These are phyloP conservation scores for Mimosa bimucronata DNA, from an alignment of 306 rosid species.

Conservation along the genomic window DNA sequence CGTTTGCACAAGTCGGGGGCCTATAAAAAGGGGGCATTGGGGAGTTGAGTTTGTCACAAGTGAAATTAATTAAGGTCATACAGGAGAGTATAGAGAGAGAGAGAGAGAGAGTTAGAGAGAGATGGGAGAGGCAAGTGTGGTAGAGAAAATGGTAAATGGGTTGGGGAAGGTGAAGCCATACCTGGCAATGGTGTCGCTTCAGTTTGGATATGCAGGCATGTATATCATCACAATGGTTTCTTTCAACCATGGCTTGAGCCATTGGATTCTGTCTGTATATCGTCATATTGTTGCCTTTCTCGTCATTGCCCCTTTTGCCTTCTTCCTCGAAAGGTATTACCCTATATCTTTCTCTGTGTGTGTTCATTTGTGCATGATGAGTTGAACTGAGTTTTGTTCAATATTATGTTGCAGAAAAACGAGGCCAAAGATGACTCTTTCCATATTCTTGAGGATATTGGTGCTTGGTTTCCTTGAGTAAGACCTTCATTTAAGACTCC, in stretches of 20 bases:
- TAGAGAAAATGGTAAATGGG: constrained; percentile 8
- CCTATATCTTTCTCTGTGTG: not conserved
- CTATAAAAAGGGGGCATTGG: constrained; percentile 40
- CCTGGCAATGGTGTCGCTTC: constrained; percentile 84
- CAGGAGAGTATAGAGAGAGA: not conserved
- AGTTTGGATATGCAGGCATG: constrained; percentile 95
- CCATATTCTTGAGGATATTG: constrained; percentile 72
- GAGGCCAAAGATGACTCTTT: constrained; percentile 94
- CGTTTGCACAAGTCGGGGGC: not conserved
- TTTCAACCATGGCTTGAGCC: constrained; percentile 90
- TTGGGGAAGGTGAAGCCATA: constrained; percentile 67
- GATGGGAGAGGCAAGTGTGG: constrained; percentile 43
- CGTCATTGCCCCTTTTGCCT: constrained; percentile 76
- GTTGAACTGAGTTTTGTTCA: not conserved
- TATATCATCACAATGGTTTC: constrained; percentile 86
- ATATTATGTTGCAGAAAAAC: constrained; percentile 63
- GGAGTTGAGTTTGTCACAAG: constrained; percentile 38
- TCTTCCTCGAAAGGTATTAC: constrained; percentile 76
- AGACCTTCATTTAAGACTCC: constrained; percentile 36
- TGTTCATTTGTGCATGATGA: not conserved
- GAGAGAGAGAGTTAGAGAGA: constrained; percentile 6
- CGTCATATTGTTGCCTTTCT: constrained; percentile 82
- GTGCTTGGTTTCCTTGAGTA: constrained; percentile 93
- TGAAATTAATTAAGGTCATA: not conserved
- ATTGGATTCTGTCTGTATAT: constrained; percentile 81